Conservation (phyloP, 148 eudicot species). For the Fagopyrum esculentum region DNA sequence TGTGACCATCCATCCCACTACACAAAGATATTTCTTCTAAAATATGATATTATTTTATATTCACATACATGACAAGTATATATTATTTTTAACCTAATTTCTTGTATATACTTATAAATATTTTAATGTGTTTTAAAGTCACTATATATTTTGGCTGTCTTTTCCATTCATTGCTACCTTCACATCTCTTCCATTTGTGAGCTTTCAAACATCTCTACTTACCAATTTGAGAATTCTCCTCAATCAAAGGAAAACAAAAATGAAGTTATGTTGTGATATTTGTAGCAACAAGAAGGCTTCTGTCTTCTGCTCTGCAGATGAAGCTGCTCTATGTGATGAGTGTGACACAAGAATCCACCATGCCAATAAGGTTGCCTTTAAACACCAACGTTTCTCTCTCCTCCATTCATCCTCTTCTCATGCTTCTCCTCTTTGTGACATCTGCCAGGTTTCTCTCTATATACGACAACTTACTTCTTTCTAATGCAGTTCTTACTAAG, state of each 20-base stretch:
- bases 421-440: slow-evolving; percentile 36
- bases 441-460: slow-evolving; percentile 32
- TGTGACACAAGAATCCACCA: slow-evolving; percentile 46
- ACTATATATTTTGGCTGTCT: neutral
- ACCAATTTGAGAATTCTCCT: neutral
- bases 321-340: slow-evolving; percentile 45
- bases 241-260: slow-evolving; percentile 1
- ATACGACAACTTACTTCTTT: neutral
- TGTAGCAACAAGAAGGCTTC: slow-evolving; percentile 34
- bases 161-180: neutral
- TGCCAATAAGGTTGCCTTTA: slow-evolving; percentile 43
- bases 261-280: slow-evolving; percentile 54
- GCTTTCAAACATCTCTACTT: neutral
- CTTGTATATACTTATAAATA: too few relatives aligned
- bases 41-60: neutral
- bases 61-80: neutral
- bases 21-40: too few relatives aligned
- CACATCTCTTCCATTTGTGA: neutral
- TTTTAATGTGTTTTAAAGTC: too few relatives aligned
- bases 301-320: slow-evolving; percentile 46
- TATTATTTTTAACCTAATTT: too few relatives aligned
- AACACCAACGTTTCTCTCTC: slow-evolving; percentile 38
- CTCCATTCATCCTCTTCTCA: slow-evolving; percentile 21
- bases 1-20: neutral
- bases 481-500: too few relatives aligned